A percentile compares a stretch with the other conserved stretches of the same genome.
These are phyloP conservation scores for Phoma sp. DNA, from an alignment of 2,329 filamentous ascomycete genomes.

Conservation along the genomic window DNA sequence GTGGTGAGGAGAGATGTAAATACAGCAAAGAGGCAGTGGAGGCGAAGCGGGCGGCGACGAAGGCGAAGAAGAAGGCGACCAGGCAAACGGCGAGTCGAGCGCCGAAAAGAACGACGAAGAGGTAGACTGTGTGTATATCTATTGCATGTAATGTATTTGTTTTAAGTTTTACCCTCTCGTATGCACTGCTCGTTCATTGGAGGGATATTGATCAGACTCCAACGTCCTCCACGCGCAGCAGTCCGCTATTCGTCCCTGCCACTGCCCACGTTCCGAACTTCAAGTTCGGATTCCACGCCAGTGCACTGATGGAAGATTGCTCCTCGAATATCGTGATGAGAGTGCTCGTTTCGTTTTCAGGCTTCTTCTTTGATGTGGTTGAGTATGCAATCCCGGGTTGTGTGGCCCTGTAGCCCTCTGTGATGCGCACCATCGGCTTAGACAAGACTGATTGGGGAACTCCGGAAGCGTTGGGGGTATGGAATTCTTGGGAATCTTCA, in stretches of 20 bases:
- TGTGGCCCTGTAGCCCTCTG: constrained; percentile 52
- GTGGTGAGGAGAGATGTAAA: not conserved
- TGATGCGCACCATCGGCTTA: constrained; percentile 46
- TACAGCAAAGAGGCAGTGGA: not conserved
- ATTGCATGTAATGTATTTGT: not conserved
- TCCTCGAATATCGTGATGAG: constrained; percentile 56
- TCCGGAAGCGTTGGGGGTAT: not conserved
- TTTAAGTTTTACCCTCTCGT: not conserved
- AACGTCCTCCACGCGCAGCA: constrained; percentile 60
- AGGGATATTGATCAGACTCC: constrained; percentile 24
- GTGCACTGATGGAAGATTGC: constrained; percentile 52
- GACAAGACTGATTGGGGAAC: constrained; percentile 22
- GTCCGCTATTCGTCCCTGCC: constrained; percentile 57
- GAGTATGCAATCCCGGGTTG: constrained; percentile 36
- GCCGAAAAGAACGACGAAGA: not conserved
- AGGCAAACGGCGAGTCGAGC: no score
- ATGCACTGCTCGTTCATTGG: not conserved
- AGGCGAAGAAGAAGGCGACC: not conserved
- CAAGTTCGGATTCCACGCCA: constrained; percentile 62
- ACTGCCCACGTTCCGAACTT: constrained; percentile 59
- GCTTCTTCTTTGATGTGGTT: constrained; percentile 27
- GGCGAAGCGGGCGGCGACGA: not conserved
- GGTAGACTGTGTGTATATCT: not conserved
- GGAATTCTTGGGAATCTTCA: not conserved
- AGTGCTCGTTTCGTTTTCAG: constrained; percentile 35